phyloP scores from a whole-genome alignment of 2,329 filamentous ascomycete genomes.

The Alternaria consortialis region DNA sequence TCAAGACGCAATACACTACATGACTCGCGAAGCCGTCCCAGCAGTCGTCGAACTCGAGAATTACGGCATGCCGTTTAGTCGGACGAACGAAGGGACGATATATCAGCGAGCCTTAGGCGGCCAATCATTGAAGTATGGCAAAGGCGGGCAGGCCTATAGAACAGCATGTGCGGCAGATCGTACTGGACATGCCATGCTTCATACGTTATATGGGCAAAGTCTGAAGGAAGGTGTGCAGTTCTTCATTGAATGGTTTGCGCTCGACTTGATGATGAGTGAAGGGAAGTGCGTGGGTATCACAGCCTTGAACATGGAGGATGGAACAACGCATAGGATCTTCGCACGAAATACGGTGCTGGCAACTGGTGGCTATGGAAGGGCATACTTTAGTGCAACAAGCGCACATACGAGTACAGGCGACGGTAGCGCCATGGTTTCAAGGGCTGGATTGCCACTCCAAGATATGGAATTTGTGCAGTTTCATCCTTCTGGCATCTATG shows the following conservation, averaged over 20 bases:
- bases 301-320: conserved; percentile 60
- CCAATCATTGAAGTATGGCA: conserved; percentile 58
- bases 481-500: conserved; percentile 61
- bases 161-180: conserved; percentile 59
- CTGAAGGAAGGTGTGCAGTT: conserved; percentile 60
- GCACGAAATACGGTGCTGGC: conserved; percentile 60
- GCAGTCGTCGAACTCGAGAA: conserved; percentile 65
- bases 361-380: conserved; percentile 61
- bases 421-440: conserved; percentile 60
- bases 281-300: conserved; percentile 59
- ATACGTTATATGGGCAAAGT: conserved; percentile 61
- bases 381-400: conserved; percentile 61
- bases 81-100: conserved; percentile 56
- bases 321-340: conserved; percentile 59
- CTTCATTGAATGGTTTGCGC: conserved; percentile 61
- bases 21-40: conserved; percentile 64
- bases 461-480: conserved; percentile 64
- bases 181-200: conserved; percentile 61
- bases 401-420: conserved; percentile 62
- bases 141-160: conserved; percentile 60
- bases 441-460: conserved; percentile 60
- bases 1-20: conserved; percentile 68
- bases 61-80: conserved; percentile 65
- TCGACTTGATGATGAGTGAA: conserved; percentile 60
- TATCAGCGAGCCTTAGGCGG: conserved; percentile 61